Base-by-base conservation (phyloP, 2,329 filamentous ascomycete genomes). In the Aureobasidium mangrovei region DNA sequence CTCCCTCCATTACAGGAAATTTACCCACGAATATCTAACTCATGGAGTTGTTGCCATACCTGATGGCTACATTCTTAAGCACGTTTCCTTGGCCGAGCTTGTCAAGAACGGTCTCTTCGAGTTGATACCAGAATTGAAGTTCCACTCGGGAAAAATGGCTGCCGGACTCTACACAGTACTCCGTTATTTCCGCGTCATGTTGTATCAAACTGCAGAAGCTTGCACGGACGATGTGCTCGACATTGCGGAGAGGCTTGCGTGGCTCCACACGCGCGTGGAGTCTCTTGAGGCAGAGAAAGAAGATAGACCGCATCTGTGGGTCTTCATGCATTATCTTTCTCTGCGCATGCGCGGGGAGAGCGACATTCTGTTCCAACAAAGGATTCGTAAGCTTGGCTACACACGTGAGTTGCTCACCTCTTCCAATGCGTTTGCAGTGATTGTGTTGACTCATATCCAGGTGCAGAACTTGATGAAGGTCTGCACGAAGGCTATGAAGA, bases 1-100 rank as follows among this genome's bases (percentile, higher is more conserved):
- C 4, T 4, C 29, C 12, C 45, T 55, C 7, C 36, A 48, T 32
- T n/a, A 18, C 3, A 45, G 44, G 4, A 55, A 48, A 26, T 29
- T 31, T 8, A 55, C 38, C 12, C 53, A 55, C 18, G 53, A 55
- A n/a, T 43, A 29, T 4, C 24, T 55, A 4, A 36, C 44, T 26
- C 53, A 55, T 28, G 44, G 44, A 2, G 10, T 46, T 0, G 24
- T 55, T 7, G 31, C 6, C 5, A 32, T 40, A 8, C 36, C 53
- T 7, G 9, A 32, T 4, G 36, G 43, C 12, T 35, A 55, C n/a
- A 5, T 2, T 2, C 12, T 49, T 1, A n/a, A 18, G 26, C 53
- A 33, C 18, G 38, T 18, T 5, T 1, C n/a, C 4, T 43, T n/a
- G 42, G 12, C 3, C 1, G 38, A 42, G 7, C 18, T 41, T 12